phyloP scores from a whole-genome alignment of 306 rosid genomes.

The Trichosanthes truncata region DNA sequence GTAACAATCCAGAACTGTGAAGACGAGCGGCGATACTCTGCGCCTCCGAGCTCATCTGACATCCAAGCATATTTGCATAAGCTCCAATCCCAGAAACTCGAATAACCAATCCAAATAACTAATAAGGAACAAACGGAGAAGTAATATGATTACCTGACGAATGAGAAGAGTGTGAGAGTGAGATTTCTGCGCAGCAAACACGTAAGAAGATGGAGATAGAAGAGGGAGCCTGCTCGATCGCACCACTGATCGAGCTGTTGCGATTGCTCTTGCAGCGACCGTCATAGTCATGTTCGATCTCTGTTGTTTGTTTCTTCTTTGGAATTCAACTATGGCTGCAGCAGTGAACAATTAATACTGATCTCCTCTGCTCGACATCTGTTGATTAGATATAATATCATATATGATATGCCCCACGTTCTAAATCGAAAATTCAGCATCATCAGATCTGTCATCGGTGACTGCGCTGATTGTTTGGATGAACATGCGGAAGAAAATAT shows the following conservation, averaged over 20 bases:
- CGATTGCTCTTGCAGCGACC: not conserved
- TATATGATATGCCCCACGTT: no score
- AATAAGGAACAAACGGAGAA: not conserved
- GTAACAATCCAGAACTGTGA: slow-evolving; percentile 50
- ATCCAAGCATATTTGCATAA: slow-evolving; percentile 11
- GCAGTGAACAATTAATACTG: not conserved
- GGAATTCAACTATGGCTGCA: not conserved
- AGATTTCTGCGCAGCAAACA: not conserved
- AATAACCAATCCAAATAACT: not conserved
- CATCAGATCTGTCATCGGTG: not conserved
- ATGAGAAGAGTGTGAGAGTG: slow-evolving; percentile 7
- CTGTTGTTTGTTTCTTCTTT: not conserved
- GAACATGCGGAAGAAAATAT: not conserved
- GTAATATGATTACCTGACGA: not conserved
- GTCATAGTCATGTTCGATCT: not conserved
- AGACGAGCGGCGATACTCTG: slow-evolving; percentile 49
- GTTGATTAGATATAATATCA: no score
- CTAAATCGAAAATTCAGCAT: not conserved
- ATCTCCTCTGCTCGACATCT: not conserved
- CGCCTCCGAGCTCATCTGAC: slow-evolving; percentile 58
- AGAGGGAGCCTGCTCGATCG: not conserved
- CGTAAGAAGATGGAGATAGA: not conserved
- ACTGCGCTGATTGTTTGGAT: not conserved
- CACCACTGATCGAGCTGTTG: not conserved
- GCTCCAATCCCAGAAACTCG: not conserved